Conservation (phyloP, 129 eudicot genomes). For the Centella asiatica region DNA sequence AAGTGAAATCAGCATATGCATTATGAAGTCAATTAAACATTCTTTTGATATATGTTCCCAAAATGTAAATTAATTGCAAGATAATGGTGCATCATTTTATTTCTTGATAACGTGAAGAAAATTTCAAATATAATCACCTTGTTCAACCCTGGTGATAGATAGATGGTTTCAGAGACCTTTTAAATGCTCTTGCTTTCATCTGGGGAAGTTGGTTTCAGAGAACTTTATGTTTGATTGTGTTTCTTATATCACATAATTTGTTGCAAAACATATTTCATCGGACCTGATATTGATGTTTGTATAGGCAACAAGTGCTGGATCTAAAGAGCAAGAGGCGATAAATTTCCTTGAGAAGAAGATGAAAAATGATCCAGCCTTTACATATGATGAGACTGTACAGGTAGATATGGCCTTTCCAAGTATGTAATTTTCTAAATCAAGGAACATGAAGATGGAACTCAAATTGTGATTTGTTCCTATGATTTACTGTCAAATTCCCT, state of each 20-base stretch:
- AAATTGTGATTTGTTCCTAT: not conserved
- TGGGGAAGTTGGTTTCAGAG: not conserved
- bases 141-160: not conserved
- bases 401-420: conserved; percentile 25
- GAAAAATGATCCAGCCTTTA: conserved; percentile 89
- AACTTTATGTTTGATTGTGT: not conserved
- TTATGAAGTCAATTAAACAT: too few relatives aligned
- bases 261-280: not conserved
- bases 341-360: conserved; percentile 94
- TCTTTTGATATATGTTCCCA: too few relatives aligned
- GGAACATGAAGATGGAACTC: not conserved
- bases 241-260: not conserved
- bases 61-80: not conserved
- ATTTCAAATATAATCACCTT: too few relatives aligned
- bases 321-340: conserved; percentile 95
- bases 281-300: conserved; percentile 3
- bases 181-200: not conserved
- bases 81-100: too few relatives aligned
- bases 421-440: not conserved
- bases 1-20: too few relatives aligned
- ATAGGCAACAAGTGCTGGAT: conserved; percentile 99
- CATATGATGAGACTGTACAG: conserved; percentile 94
- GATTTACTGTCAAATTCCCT: not conserved
- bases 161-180: too few relatives aligned
- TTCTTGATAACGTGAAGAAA: too few relatives aligned